Conservation (phyloP, 108 stramenopile species). For the Hondaea fermentalgiana region DNA sequence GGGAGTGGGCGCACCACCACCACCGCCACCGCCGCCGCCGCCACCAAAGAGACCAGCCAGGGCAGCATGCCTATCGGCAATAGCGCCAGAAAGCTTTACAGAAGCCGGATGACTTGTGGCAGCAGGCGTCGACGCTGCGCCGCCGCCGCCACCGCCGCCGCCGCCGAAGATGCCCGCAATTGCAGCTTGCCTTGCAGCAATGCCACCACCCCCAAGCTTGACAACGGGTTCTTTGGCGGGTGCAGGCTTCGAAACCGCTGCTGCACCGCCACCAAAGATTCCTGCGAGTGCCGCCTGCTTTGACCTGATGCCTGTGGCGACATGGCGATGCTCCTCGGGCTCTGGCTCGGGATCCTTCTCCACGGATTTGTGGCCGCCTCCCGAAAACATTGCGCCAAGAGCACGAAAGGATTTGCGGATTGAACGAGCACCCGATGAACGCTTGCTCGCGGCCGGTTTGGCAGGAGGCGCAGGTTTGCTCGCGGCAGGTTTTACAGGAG, state of each 20-base stretch:
- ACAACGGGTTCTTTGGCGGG: neutral
- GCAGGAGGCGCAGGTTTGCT: neutral
- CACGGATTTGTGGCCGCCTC: neutral
- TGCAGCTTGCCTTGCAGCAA: neutral
- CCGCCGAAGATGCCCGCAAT: neutral
- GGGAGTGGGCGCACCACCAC: neutral
- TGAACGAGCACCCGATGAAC: neutral
- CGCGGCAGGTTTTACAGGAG: neutral
- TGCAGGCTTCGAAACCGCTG: neutral
- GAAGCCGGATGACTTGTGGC: neutral
- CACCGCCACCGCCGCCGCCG: neutral
- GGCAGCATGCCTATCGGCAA: neutral
- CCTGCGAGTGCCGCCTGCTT: neutral
- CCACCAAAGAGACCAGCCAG: neutral
- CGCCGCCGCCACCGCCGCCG: neutral
- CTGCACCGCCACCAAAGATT: neutral
- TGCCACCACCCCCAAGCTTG: neutral
- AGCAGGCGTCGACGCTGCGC: neutral
- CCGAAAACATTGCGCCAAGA: neutral
- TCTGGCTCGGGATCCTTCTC: neutral
- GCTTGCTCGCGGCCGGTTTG: neutral
- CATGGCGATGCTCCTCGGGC: neutral
- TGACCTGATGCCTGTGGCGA: neutral
- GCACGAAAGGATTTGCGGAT: neutral
- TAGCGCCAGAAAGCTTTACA: neutral